Percentiles rank a stretch among this genome's conserved stretches.
phyloP scores from a whole-genome alignment of 106 monocot genomes.

The Apostasia shenzhenica region DNA sequence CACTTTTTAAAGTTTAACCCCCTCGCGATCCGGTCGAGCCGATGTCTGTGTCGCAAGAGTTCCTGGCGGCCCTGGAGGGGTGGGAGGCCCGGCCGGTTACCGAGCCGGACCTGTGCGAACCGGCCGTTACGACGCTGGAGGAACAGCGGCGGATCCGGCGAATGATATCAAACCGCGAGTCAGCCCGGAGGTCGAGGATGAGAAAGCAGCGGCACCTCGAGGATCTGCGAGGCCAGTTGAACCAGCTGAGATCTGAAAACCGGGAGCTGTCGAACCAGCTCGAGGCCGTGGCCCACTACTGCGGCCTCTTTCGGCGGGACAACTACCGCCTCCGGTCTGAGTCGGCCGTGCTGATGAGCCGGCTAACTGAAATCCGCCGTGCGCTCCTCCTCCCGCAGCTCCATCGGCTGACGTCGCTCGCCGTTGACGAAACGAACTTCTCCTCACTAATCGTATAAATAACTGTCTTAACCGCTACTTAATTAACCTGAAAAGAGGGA shows the following conservation, averaged over 20 bases:
- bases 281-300: background rate
- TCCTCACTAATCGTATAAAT: slow-evolving; percentile 18
- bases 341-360: background rate
- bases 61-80: slow-evolving; percentile 2
- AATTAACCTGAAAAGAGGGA: background rate
- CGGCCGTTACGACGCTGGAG: slow-evolving; percentile 11
- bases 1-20: background rate
- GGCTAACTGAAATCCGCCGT: slow-evolving; percentile 13
- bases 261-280: slow-evolving; percentile 14
- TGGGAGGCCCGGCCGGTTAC: background rate
- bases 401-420: slow-evolving; percentile 4
- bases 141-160: slow-evolving; percentile 31
- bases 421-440: background rate
- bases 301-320: slow-evolving; percentile 8
- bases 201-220: slow-evolving; percentile 52
- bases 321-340: slow-evolving; percentile 23
- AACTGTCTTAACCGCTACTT: background rate
- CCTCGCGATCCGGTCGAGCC: background rate
- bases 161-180: slow-evolving; percentile 63
- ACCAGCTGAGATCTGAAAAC: slow-evolving; percentile 17
- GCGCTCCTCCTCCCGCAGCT: slow-evolving; percentile 6
- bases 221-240: slow-evolving; percentile 10
- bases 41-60: background rate
- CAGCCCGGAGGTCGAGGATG: slow-evolving; percentile 55
- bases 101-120: slow-evolving; percentile 2